phyloP scores from a whole-genome alignment of 2,329 filamentous ascomycete species.

The Zopfia rhizophila region DNA sequence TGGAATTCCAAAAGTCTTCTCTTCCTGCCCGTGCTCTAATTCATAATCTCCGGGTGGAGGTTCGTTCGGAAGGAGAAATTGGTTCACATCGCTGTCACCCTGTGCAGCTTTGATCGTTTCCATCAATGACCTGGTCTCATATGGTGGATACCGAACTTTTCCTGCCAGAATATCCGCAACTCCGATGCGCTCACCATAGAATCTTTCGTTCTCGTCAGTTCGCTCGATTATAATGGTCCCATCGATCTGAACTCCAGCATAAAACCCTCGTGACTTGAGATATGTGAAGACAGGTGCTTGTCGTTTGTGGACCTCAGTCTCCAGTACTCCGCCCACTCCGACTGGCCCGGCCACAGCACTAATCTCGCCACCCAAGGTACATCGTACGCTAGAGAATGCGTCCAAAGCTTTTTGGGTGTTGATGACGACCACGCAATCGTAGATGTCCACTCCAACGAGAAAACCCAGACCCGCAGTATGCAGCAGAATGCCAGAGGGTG shows the following conservation, averaged over 20 bases:
- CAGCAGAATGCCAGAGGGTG: conserved; percentile 88
- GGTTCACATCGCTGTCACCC: conserved; percentile 80
- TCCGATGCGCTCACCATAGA: conserved; percentile 76
- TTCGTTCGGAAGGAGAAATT: conserved; percentile 71
- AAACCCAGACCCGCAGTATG: conserved; percentile 92
- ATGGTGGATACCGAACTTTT: conserved; percentile 67
- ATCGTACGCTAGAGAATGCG: conserved; percentile 80
- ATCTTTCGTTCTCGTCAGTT: conserved; percentile 86
- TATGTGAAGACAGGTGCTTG: conserved; percentile 83
- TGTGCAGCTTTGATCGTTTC: conserved; percentile 91
- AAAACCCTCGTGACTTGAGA: conserved; percentile 88
- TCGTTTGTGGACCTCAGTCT: conserved; percentile 73
- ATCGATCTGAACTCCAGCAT: conserved; percentile 86
- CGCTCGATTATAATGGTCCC: conserved; percentile 88
- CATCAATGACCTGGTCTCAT: conserved; percentile 70
- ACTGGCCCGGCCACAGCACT: conserved; percentile 81
- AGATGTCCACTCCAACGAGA: conserved; percentile 90
- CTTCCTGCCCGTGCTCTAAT: conserved; percentile 56
- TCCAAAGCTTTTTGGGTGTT: conserved; percentile 87
- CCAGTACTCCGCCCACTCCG: conserved; percentile 77
- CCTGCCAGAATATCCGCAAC: conserved; percentile 72
- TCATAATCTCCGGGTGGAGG: conserved; percentile 82
- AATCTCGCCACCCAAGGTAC: conserved; percentile 85
- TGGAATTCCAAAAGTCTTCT: conserved; percentile 78
- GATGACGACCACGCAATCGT: conserved; percentile 93